Evolutionary conservation across 2,329 filamentous ascomycete genomes (phyloP), one percentile per base, ranked within the genome.

Genomic region (Xylariaceae sp.): DNA sequence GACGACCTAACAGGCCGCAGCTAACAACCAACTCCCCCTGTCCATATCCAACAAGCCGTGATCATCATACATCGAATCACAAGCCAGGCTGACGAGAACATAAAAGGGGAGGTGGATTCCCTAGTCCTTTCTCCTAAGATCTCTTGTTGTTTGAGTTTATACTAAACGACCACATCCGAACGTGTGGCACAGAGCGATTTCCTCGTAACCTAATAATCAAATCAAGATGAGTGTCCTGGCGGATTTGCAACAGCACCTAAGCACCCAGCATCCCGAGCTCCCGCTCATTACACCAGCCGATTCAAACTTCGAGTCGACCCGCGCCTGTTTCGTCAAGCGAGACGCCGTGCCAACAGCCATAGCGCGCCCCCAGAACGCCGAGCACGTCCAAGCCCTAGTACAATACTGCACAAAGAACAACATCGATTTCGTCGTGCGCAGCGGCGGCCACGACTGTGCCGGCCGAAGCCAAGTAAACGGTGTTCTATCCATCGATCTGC

Each of bases 401-500:
- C 45, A 48, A 8, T 60, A 59, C 48, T 63, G 60, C 54, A 53
- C 54, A 9, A 50, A 44, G 5, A 53, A 60, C 36, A 39, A 43
- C 26, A 51, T 65, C n/a, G 60, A 63, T 36, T 61, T 65, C 40
- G 61, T 64, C 40, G 53, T 72, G 51, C 60, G 70, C 47, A 60
- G 55, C 19, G 67, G 72, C 9, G 71, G 71, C 1, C 70, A 73
- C 58, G 69, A 71, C 49, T 63, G 70, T 32, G 66, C 59, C 26
- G 68, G 70, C 1, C 59, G 65, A 1, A 67, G 65, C n/a, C 63
- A 65, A n/a, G 62, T 66, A 3, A 42, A 64, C 4, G 66, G 59
- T 29, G 66, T 66, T 4, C 41, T 74, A 13, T 66, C 63, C 1
- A 69, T 75, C 30, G 72, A 74, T 48, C 53, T 74, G 63, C 68